Percentiles rank a stretch among this genome's conserved stretches.
phyloP scores from a whole-genome alignment of 2,329 filamentous ascomycete species.

The Clonostachys rosea region DNA sequence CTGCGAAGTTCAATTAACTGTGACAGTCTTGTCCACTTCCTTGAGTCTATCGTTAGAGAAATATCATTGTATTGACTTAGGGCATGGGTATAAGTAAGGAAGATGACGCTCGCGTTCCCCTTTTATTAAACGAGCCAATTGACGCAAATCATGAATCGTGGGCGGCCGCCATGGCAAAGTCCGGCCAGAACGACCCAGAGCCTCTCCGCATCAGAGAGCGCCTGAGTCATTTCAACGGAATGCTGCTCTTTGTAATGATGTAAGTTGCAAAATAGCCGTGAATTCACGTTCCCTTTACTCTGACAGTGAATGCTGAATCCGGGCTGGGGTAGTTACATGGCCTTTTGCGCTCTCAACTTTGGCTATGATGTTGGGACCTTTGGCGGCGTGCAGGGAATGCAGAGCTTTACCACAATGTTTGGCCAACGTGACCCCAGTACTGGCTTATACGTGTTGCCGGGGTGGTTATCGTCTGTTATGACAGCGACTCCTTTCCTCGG shows the following conservation, averaged over 20 bases:
- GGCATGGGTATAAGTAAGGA: too few species aligned
- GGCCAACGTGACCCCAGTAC: neutral
- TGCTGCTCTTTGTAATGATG: conserved; percentile 1
- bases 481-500: conserved; percentile 1
- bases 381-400: conserved; percentile 1
- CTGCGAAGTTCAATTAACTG: too few species aligned
- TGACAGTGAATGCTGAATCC: neutral
- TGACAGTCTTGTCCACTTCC: too few species aligned
- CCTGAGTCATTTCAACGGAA: conserved; percentile 1
- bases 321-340: neutral
- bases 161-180: too few species aligned
- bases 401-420: neutral
- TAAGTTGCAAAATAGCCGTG: neutral
- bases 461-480: conserved; percentile 1
- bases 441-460: neutral
- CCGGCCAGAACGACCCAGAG: too few species aligned
- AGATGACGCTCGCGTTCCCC: too few species aligned
- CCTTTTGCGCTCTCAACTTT: conserved; percentile 2
- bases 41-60: too few species aligned
- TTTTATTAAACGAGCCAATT: too few species aligned
- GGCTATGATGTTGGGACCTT: conserved; percentile 2
- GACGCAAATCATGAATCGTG: too few species aligned
- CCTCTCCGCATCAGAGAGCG: neutral
- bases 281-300: neutral
- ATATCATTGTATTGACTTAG: too few species aligned